Conservation (phyloP, 2,329 filamentous ascomycete species). For the Cadophora gregata region DNA sequence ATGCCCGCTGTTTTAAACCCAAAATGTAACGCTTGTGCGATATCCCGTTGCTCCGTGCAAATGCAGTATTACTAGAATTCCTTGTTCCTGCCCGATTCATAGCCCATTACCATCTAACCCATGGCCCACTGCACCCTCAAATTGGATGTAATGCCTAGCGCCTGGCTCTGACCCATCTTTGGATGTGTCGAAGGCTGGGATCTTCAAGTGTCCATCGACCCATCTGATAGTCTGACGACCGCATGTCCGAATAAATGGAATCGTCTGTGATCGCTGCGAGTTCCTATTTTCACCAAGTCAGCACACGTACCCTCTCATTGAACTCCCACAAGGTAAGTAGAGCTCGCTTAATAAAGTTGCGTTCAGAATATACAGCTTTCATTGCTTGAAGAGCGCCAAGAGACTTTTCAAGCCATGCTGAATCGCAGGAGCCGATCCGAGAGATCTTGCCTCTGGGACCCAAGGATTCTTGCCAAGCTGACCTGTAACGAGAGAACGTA, state of each 20-base stretch:
- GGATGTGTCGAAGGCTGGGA: slow-evolving; percentile 61
- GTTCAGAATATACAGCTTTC: background rate
- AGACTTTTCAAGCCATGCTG: background rate
- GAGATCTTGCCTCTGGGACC: background rate
- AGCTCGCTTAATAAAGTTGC: background rate
- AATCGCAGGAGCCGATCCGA: background rate
- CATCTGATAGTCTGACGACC: slow-evolving; percentile 57
- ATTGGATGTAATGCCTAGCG: slow-evolving; percentile 25
- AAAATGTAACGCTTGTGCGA: slow-evolving; percentile 16
- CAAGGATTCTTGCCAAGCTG: background rate
- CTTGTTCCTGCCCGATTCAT: slow-evolving; percentile 6
- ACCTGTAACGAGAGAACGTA: background rate
- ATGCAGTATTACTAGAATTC: slow-evolving; percentile 16
- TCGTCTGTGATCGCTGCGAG: slow-evolving; percentile 64
- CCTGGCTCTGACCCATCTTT: slow-evolving; percentile 61
- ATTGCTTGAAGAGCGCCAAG: background rate
- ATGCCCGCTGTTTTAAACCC: slow-evolving; percentile 23
- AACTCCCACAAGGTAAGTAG: background rate
- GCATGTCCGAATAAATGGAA: slow-evolving; percentile 60
- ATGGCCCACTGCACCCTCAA: background rate
- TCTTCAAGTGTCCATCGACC: slow-evolving; percentile 69
- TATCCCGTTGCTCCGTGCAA: slow-evolving; percentile 25
- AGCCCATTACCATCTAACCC: slow-evolving; percentile 2
- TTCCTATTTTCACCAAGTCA: slow-evolving; percentile 51
- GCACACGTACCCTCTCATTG: background rate